Evolutionary conservation across 169 alveolate species (phyloP).

Genomic region (Plasmodium falciparum): DNA sequence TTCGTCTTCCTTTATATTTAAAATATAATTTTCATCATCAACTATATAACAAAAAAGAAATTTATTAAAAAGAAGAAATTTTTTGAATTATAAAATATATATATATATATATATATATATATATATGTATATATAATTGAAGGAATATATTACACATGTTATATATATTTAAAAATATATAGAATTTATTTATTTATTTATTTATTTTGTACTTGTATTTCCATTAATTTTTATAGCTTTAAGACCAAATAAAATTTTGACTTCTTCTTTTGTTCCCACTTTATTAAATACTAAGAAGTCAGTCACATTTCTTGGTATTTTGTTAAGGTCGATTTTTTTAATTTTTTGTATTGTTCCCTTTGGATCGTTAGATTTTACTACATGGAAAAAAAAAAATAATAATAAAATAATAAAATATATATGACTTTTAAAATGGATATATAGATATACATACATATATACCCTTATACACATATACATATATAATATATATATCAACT

Average conservation of each 20-base stretch:
- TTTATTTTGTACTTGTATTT: slow-evolving; percentile 33
- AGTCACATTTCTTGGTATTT: slow-evolving; percentile 64
- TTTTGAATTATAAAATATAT: neutral
- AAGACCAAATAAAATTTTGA: slow-evolving; percentile 75
- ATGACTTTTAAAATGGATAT: neutral
- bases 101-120: neutral
- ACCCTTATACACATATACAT: neutral
- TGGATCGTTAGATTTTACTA: slow-evolving; percentile 47
- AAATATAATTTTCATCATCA: slow-evolving; percentile 70
- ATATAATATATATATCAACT: neutral
- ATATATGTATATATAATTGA: neutral
- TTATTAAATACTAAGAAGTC: slow-evolving; percentile 63
- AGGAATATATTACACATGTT: no score
- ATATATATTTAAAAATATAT: neutral
- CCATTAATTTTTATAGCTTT: slow-evolving; percentile 72
- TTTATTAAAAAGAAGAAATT: neutral
- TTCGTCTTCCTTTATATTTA: slow-evolving; percentile 58
- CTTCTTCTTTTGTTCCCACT: slow-evolving; percentile 57
- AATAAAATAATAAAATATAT: neutral
- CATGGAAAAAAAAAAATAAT: neutral
- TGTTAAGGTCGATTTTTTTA: slow-evolving; percentile 34
- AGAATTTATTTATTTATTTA: neutral
- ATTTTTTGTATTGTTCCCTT: slow-evolving; percentile 42
- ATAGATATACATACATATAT: neutral
- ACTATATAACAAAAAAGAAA: slow-evolving; percentile 1